Conservation (phyloP, 1,284 basidiomycete genomes). For the Apiotrichum akiyoshidainum region DNA sequence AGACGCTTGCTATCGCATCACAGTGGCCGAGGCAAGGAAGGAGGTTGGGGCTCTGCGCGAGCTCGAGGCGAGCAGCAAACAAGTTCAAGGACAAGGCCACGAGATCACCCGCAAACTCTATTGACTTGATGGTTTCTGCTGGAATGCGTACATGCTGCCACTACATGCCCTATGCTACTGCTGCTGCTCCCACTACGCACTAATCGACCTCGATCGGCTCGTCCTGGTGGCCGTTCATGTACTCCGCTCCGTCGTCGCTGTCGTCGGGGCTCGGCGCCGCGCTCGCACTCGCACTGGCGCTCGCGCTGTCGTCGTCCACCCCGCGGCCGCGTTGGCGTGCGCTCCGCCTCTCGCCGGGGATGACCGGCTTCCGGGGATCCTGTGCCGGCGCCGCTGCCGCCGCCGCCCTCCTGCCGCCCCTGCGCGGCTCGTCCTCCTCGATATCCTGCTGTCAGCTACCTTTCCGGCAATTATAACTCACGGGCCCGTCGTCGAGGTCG, state of each 20-base stretch:
- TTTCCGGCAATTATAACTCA: background rate
- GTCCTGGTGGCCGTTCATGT: background rate
- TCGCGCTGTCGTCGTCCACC: conserved; percentile 5
- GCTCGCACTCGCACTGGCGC: background rate
- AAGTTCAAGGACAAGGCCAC: no score
- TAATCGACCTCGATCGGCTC: background rate
- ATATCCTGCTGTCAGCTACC: background rate
- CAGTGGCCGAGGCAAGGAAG: no score
- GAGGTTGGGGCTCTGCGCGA: no score
- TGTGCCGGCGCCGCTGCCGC: conserved; percentile 2
- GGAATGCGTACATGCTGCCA: background rate
- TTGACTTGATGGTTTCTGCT: no score
- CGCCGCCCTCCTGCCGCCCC: conserved; percentile 9
- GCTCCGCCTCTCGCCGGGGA: conserved; percentile 42
- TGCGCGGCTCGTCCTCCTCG: conserved; percentile 15
- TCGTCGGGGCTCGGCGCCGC: background rate
- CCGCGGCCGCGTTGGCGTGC: conserved; percentile 21
- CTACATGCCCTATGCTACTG: conserved; percentile 4
- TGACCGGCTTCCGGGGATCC: conserved; percentile 21
- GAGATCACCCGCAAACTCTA: no score
- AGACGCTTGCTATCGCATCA: no score
- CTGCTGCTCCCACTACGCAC: background rate
- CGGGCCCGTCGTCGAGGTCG: conserved; percentile 27
- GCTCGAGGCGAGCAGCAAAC: no score
- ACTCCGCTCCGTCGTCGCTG: background rate